Evolutionary conservation across 1,284 basidiomycete genomes (phyloP).

Genomic region (Lignosus rhinocerotis): DNA sequence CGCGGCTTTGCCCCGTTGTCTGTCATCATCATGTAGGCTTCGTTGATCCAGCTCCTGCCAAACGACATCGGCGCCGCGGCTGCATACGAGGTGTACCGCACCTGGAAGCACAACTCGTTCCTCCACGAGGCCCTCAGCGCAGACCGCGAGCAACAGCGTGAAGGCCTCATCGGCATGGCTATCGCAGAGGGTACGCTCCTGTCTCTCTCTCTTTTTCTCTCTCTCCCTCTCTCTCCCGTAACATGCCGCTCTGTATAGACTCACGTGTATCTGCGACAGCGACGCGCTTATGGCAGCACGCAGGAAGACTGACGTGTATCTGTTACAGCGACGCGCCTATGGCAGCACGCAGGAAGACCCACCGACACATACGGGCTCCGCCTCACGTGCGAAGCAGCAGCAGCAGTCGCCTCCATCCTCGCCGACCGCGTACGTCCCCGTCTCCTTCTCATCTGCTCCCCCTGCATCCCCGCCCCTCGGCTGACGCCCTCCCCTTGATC

Average conservation of each 20-base stretch:
- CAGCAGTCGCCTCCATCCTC: constrained; percentile 15
- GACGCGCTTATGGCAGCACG: constrained; percentile 19
- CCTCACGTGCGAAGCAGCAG: constrained; percentile 18
- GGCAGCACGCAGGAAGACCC: constrained; percentile 19
- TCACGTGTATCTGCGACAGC: neutral
- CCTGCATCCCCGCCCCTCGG: neutral
- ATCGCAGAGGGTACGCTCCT: constrained; percentile 54
- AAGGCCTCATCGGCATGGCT: constrained; percentile 61
- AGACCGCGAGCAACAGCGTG: constrained; percentile 55
- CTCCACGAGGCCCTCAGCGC: constrained; percentile 55
- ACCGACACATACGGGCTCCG: constrained; percentile 15
- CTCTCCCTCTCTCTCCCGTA: neutral
- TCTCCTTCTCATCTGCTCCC: neutral
- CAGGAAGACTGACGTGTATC: constrained; percentile 1
- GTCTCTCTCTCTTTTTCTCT: no score
- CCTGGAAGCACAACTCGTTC: constrained; percentile 54
- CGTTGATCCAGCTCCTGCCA: constrained; percentile 41
- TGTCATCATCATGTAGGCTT: constrained; percentile 34
- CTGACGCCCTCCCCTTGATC: no score
- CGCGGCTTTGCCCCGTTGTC: neutral
- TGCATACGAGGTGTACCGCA: constrained; percentile 69
- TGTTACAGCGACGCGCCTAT: constrained; percentile 14
- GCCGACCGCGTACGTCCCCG: constrained; percentile 14
- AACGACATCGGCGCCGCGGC: constrained; percentile 64
- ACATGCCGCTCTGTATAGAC: no score